Base-by-base conservation (phyloP, 2,329 filamentous ascomycete species). In the Apiospora malaysiana region DNA sequence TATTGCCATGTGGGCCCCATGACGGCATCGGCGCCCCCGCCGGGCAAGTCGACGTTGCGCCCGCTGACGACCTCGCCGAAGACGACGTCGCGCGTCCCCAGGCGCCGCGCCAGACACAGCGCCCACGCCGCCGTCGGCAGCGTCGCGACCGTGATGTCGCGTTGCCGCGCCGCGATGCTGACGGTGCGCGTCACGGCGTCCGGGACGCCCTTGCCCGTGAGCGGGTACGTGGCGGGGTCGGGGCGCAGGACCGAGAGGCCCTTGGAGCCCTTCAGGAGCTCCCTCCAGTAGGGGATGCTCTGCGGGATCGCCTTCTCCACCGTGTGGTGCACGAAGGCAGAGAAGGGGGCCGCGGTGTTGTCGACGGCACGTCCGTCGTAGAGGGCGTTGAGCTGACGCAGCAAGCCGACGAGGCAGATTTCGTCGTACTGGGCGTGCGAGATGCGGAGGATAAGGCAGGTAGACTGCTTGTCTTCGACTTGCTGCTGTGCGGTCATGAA, bases 391-490 rank as follows among this genome's bases (percentile, higher is more conserved):
- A 92, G 85, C 75, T 91, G 89, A 23, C 84, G 84, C 71, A 92
- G 85, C 25, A 92, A 85, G n/a, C 85, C 81, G 0, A 89, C 87
- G 10, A 92, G 84, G 74, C 88, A 92, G 27, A 92, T 89, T 73
- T 91, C 91, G 73, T 93, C 91, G 76, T 92, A 92, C 74, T 92
- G 90, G 0, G 90, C 88, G 78, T 93, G 91, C 0, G 90, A 92
- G 70, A 93, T 86, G 70, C 90, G 87, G 77, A 91, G 85, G 71
- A 87, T 81, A 18, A 92, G 86, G 66, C 81, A 84, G 45, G 80
- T 83, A 42, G 77, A 73, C 43, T 73, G 75, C 23, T 40, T 16
- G 59, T 21, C 16, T 23, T 16, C 18, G 56, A 8, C 25, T 42
- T n/a, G 23, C 25, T 68, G 66, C 70, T 83, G 82, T 59, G 89